Conservation (phyloP, 352 stramenopile species). For the Pythium coloratum region DNA sequence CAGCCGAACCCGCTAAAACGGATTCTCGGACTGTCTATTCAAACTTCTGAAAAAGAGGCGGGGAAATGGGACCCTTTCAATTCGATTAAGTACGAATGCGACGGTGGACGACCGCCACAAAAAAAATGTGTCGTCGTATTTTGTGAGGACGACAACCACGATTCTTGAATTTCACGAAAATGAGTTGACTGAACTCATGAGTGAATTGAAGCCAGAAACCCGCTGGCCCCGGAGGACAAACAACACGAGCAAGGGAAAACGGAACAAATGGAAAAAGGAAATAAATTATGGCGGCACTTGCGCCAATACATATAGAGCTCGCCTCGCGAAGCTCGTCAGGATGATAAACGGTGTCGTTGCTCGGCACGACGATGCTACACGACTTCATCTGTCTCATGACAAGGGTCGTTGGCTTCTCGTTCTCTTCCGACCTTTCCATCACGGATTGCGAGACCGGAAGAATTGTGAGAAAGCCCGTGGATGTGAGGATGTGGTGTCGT, state of each 20-base stretch:
- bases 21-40: constrained; percentile 10
- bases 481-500: not conserved
- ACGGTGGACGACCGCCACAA: not conserved
- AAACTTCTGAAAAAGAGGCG: constrained; percentile 20
- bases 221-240: not conserved
- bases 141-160: not conserved
- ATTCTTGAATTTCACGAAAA: not conserved
- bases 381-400: not conserved
- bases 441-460: not conserved
- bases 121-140: not conserved
- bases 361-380: not conserved
- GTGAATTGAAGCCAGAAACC: not conserved
- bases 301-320: not conserved
- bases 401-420: not conserved
- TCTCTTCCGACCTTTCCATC: not conserved
- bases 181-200: not conserved
- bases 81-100: constrained; percentile 21
- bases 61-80: not conserved
- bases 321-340: not conserved
- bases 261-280: not conserved
- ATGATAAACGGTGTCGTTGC: not conserved
- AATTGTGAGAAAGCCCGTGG: not conserved
- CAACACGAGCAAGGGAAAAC: not conserved
- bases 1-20: not conserved
- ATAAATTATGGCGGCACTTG: not conserved